Conservation (phyloP, 2,329 filamentous ascomycete genomes). For the Aspergillus ruber region DNA sequence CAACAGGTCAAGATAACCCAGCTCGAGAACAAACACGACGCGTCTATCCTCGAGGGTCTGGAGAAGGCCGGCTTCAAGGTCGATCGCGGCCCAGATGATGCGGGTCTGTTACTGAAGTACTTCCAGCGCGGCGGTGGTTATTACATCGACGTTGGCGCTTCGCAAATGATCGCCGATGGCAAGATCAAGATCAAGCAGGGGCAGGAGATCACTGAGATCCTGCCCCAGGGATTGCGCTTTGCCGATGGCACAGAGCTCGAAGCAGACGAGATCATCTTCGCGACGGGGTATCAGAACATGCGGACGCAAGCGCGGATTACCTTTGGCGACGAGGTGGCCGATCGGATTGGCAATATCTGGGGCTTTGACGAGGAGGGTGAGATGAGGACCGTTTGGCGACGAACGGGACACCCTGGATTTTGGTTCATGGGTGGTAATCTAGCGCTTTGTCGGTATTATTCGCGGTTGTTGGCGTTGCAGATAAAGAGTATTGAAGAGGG, state of each 20-base stretch:
- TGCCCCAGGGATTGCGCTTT: constrained; percentile 45
- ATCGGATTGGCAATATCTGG: constrained; percentile 56
- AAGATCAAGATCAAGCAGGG: constrained; percentile 61
- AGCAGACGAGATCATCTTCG: constrained; percentile 60
- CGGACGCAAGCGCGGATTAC: constrained; percentile 53
- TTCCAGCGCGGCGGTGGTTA: constrained; percentile 62
- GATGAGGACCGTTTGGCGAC: constrained; percentile 54
- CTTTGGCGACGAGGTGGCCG: constrained; percentile 57
- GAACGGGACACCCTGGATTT: constrained; percentile 57
- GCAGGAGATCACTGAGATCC: constrained; percentile 50
- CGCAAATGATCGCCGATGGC: constrained; percentile 56
- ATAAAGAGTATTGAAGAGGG: constrained; percentile 41
- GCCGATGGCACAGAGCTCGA: constrained; percentile 54
- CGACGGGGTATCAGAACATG: constrained; percentile 61
- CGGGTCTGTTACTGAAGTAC: constrained; percentile 57
- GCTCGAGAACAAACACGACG: constrained; percentile 29
- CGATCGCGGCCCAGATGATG: constrained; percentile 51
- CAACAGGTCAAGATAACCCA: constrained; percentile 46
- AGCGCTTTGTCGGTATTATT: constrained; percentile 57
- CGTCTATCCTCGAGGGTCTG: constrained; percentile 40
- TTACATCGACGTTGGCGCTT: constrained; percentile 63
- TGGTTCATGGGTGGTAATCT: constrained; percentile 65
- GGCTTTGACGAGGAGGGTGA: constrained; percentile 53
- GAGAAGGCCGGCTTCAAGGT: constrained; percentile 55
- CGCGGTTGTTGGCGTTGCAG: constrained; percentile 46